These are phyloP conservation scores for Celoporthe dispersa DNA, from an alignment of 2,329 filamentous ascomycete species.

Conservation along the genomic window DNA sequence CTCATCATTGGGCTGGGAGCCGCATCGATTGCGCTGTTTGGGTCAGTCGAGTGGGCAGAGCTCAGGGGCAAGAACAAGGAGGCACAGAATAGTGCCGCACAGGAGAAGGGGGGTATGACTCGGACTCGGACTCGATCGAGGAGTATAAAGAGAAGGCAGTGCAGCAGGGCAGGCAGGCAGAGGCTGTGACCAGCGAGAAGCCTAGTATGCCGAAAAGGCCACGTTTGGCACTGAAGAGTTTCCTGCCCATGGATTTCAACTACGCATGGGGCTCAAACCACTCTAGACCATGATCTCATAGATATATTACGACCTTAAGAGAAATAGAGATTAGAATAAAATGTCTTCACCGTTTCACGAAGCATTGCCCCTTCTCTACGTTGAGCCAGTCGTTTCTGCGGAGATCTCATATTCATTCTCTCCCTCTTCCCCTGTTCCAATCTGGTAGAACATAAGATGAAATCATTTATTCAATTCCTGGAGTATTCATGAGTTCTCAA, in stretches of 20 bases:
- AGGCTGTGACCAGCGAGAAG: conserved; percentile 8
- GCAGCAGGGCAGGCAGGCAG: neutral
- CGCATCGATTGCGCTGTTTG: conserved; percentile 23
- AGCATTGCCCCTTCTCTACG: neutral
- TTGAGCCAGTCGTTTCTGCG: neutral
- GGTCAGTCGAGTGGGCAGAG: conserved; percentile 24
- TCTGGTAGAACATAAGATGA: neutral
- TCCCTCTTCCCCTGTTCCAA: neutral
- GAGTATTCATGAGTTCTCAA: neutral
- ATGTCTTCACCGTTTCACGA: neutral
- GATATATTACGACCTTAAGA: neutral
- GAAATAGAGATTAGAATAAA: neutral
- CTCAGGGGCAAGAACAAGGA: conserved; percentile 21
- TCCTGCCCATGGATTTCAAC: conserved; percentile 4
- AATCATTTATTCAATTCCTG: neutral
- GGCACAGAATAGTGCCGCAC: neutral
- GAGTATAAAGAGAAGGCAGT: conserved; percentile 4
- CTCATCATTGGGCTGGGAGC: conserved; percentile 25
- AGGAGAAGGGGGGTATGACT: neutral
- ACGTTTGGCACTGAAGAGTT: conserved; percentile 3
- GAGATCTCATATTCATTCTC: neutral
- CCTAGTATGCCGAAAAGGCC: neutral
- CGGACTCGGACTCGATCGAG: neutral
- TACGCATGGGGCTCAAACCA: neutral
- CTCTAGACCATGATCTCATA: neutral